These are phyloP conservation scores for Eimeria maxima DNA, from an alignment of 169 alveolate genomes.

Conservation along the genomic window DNA sequence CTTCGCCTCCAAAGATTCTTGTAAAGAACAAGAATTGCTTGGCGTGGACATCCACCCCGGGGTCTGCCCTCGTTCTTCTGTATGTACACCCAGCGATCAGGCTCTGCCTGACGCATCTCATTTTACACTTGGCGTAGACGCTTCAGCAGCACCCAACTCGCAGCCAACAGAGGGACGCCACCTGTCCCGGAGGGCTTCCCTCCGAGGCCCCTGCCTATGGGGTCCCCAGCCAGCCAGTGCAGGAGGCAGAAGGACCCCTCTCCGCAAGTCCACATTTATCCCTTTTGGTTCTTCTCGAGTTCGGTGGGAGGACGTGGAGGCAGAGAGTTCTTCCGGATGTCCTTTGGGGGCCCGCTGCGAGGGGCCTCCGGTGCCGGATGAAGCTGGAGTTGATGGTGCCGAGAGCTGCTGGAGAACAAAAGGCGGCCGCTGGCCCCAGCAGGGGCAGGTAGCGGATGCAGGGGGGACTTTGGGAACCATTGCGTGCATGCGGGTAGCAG, in stretches of 20 bases:
- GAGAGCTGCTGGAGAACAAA: not conserved
- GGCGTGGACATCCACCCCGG: not conserved
- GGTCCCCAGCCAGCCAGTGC: not conserved
- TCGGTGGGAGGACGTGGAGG: conserved; percentile 39
- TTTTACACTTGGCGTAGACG: not conserved
- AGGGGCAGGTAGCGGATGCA: not conserved
- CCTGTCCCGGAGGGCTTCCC: not conserved
- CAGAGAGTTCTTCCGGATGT: not conserved
- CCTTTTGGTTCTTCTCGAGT: conserved; percentile 10
- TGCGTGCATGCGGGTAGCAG: not conserved
- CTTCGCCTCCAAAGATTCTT: not conserved
- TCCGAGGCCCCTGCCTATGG: not conserved
- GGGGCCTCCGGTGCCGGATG: not conserved
- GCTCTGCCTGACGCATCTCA: not conserved
- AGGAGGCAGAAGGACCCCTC: conserved; percentile 3
- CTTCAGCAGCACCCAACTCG: not conserved
- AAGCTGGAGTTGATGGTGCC: not conserved
- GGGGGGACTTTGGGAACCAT: not conserved
- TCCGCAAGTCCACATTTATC: not conserved
- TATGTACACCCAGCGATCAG: not conserved
- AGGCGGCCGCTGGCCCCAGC: not conserved
- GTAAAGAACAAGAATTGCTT: not conserved
- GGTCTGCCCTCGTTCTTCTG: not conserved
- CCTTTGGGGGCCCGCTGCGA: not conserved
- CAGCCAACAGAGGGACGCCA: not conserved